Base-by-base conservation (phyloP, 129 eudicot genomes). In the Oenanthe sinensis region DNA sequence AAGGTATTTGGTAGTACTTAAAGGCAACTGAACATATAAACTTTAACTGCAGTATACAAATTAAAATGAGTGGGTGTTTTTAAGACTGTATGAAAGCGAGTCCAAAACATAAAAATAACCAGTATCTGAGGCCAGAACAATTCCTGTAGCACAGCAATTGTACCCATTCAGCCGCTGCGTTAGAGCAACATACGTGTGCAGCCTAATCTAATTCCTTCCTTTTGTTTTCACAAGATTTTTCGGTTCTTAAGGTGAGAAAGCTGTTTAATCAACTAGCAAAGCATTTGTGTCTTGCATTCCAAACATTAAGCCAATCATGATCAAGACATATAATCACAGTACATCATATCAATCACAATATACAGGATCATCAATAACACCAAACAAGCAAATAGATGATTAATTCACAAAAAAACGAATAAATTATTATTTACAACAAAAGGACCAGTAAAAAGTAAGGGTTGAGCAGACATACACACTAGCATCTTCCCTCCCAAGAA, bases 401-500 rank as follows among this genome's bases (percentile, higher is more conserved):
- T 60, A 24, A 60, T 60, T 60, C 68, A 9, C 65, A n/a, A 58
- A 12, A 26, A 1, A 47, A 19, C 48, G 0, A 52, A 33, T 12
- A 5, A 50, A 14, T 6, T 28, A 37, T 19, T 11, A 11, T 37
- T 76, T 36, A 33, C 40, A 45, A 55, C 71, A 73, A 42, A 39
- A 20, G 33, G 2, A 13, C 9, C 4, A 73, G 39, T 5, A 47
- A 33, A 40, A 30, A 71, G 12, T 22, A 40, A 82, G 28, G 26
- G 39, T 67, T 13, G 19, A 67, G 43, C 40, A 67, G 54, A 77
- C 98, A 85, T 88, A 96, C 99, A 96, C 97, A 81, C 99, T 96
- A 39, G 99, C 99, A 81, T 96, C 99, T 84, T 96, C 99, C 84
- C 99, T 88, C 39, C 97, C 99, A 79, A 96, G 96, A 82, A 96